Base-by-base conservation (phyloP, 257 asterid species). In the Pogostemon cablin region DNA sequence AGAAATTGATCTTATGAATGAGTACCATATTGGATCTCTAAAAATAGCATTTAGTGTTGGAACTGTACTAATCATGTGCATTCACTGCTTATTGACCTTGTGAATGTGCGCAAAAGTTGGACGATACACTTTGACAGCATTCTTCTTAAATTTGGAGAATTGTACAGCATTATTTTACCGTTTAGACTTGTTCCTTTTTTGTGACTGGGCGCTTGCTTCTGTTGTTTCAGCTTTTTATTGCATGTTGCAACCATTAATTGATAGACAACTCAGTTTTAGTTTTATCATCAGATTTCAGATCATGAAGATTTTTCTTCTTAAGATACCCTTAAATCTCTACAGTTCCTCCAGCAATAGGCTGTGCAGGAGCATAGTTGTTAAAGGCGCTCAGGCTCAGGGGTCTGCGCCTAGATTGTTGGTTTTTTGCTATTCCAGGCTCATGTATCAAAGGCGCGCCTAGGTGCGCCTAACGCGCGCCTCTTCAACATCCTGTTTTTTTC, bases 71-170 rank as follows among this genome's bases (percentile, higher is more conserved):
- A 52, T 46, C 54, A 38, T 41, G 47, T 20, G 17, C 41, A 44
- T 38, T 32, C 35, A 56, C 10, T 47, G 61, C 11, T 34, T 39
- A 59, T 49, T 25, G 25, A 37, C 43, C 20, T 35, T 47, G 50
- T 10, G 67, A 39, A 46, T 53, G 50, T 37, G 72, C 62, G 50
- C 46, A 40, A 52, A 38, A 43, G 25, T 20, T 58, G 69, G 74
- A 56, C 12, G 46, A 4, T 58, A 25, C 49, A 55, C 35, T 42
- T 6, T 10, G 1, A 12, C 7, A 25, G 8, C 41, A 37, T 54
- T 64, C 12, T 47, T 57, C 44, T 47, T 65, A 38, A 46, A 32
- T 9, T 65, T 11, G 35, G 62, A 66, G 62, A 73, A 57, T 43
- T 34, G 25, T 34, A 25, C 32, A 25, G 1, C 32, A 25, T 25